Evolutionary conservation across 768 basidiomycete species (phyloP).

Genomic region (Leccinellum albellum): DNA sequence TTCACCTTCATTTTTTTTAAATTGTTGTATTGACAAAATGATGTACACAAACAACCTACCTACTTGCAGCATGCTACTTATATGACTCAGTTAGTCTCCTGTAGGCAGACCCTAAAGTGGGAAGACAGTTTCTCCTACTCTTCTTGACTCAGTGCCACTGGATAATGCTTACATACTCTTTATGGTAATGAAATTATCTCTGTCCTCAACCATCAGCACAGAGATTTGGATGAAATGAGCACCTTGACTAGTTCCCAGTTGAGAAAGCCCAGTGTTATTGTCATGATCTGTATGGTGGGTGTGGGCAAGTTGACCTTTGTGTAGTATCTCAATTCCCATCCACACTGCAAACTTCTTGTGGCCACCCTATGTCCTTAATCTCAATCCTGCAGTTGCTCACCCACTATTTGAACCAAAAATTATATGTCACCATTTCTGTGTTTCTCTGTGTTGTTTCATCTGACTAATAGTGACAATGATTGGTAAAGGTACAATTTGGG

Average conservation of each 20-base stretch:
- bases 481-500: conserved; percentile 87
- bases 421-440: conserved; percentile 50
- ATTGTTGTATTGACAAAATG: not conserved
- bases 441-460: conserved; percentile 5
- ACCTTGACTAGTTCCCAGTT: conserved; percentile 15
- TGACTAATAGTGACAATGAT: conserved; percentile 12
- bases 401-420: conserved; percentile 95
- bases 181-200: conserved; percentile 15
- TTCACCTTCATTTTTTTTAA: not conserved
- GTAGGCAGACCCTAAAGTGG: too few species aligned
- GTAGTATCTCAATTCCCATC: conserved; percentile 87
- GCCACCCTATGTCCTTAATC: conserved; percentile 95
- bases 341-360: conserved; percentile 59
- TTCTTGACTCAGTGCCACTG: not conserved
- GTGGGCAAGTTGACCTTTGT: conserved; percentile 98
- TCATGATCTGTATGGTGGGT: conserved; percentile 95
- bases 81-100: too few species aligned
- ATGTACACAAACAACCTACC: conserved; percentile 4
- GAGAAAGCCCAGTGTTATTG: conserved; percentile 72
- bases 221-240: conserved; percentile 16
- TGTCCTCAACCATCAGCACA: not conserved
- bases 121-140: too few species aligned
- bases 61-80: not conserved
- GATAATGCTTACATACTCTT: conserved; percentile 3
- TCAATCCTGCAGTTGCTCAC: conserved; percentile 92